Evolutionary conservation across 176 grass and related monocot genomes (phyloP).

Genomic region (Aechmea fasciata): DNA sequence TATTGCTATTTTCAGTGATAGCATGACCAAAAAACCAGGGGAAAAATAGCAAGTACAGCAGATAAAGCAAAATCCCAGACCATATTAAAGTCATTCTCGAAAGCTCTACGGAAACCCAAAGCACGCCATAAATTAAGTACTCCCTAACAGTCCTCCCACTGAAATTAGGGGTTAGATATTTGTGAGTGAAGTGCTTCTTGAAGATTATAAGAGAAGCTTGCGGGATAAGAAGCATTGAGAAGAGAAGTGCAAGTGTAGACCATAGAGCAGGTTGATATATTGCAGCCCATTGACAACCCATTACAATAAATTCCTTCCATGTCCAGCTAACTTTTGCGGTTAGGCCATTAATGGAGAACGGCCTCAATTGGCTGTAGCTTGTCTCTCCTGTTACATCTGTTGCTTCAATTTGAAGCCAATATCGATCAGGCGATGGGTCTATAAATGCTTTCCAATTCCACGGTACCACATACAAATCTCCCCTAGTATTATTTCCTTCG

Average conservation of each 20-base stretch:
- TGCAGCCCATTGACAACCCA: conserved; percentile 74
- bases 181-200: conserved; percentile 42
- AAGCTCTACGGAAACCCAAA: conserved; percentile 59
- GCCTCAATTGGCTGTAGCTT: conserved; percentile 55
- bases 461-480: conserved; percentile 62
- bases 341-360: conserved; percentile 81
- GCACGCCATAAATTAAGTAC: conserved; percentile 34
- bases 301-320: conserved; percentile 84
- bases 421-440: conserved; percentile 62
- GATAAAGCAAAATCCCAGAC: conserved; percentile 53
- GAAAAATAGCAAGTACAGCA: conserved; percentile 56
- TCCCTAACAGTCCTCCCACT: conserved; percentile 29
- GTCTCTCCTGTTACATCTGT: conserved; percentile 61
- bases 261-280: conserved; percentile 57
- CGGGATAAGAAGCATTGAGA: conserved; percentile 52
- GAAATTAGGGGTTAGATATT: conserved; percentile 24
- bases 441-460: conserved; percentile 97
- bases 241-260: conserved; percentile 43
- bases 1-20: conserved; percentile 40
- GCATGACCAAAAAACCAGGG: conserved; percentile 89
- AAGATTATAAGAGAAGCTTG: conserved; percentile 34
- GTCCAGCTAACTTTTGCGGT: conserved; percentile 59
- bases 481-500: conserved; percentile 49
- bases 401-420: conserved; percentile 83
- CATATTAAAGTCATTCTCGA: conserved; percentile 46